Percentiles rank a stretch among this genome's conserved stretches.
These are phyloP conservation scores for Boletellus dicymbophilus DNA, from an alignment of 1,284 basidiomycete genomes.

Conservation along the genomic window DNA sequence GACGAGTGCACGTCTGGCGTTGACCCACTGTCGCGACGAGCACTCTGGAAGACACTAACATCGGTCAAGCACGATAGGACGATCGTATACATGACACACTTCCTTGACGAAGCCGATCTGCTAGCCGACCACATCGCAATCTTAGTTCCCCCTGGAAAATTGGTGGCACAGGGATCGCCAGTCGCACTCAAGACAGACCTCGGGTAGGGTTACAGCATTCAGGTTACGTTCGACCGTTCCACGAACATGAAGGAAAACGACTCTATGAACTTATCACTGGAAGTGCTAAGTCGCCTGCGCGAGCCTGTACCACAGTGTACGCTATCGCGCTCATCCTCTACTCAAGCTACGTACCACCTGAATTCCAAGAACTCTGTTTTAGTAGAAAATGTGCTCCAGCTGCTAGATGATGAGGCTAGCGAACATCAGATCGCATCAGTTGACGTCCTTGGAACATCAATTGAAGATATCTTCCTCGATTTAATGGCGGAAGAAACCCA, in stretches of 20 bases:
- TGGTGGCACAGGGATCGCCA: conserved; percentile 73
- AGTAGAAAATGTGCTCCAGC: conserved; percentile 57
- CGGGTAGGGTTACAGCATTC: conserved; percentile 71
- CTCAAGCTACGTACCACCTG: conserved; percentile 52
- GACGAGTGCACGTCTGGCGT: conserved; percentile 82
- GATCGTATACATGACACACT: conserved; percentile 73
- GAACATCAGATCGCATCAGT: conserved; percentile 50
- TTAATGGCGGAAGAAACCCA: conserved; percentile 56
- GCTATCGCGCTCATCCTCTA: conserved; percentile 40
- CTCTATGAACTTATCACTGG: conserved; percentile 18
- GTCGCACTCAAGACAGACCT: conserved; percentile 72
- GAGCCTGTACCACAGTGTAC: conserved; percentile 49
- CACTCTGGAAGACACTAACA: conserved; percentile 75
- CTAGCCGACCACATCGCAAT: conserved; percentile 78
- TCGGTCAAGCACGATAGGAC: conserved; percentile 66
- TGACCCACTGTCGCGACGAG: conserved; percentile 76
- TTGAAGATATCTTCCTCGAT: conserved; percentile 80
- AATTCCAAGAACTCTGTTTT: conserved; percentile 54
- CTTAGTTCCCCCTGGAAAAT: conserved; percentile 72
- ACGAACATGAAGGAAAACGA: conserved; percentile 18
- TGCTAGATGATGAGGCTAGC: conserved; percentile 49
- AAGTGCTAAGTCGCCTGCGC: conserved; percentile 47
- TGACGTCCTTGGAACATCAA: conserved; percentile 71
- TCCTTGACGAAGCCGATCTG: conserved; percentile 81
- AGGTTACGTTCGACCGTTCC: conserved; percentile 48